Base-by-base conservation (phyloP, 75 land plant species). In the Sequoia sempervirens region DNA sequence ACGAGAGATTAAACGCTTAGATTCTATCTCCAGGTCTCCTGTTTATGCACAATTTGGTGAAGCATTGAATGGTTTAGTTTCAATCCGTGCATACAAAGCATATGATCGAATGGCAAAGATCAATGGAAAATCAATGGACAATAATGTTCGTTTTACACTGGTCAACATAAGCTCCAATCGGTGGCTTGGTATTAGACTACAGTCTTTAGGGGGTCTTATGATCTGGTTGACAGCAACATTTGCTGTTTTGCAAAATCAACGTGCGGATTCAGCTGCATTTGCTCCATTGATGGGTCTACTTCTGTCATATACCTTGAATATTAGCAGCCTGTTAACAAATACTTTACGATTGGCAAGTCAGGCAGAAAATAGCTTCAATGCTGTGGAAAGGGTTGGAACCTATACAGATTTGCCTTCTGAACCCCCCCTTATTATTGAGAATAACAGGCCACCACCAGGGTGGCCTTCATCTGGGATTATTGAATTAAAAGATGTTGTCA, bases 41-140 rank as follows among this genome's bases (percentile, higher is more conserved):
- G 99, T 98, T 26, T 98, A 98, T 91, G 99, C 99, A 70, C 99
- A 96, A 89, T 96, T 98, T 91, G 92, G 97, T 47, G 99, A 98
- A 87, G 99, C 99, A 54, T 86, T 98, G 36, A 94, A 98, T 90
- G 99, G 99, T 66, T 79, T 96, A 10, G 91, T 97, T 41, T 95
- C 94, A 28, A 98, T 98, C 41, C 95, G 99, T 83, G 99, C 99
- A 74, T 98, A 96, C 82, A 89, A 93, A 85, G 98, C 99, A 81
- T 93, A 98, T 90, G 99, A 98, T 80, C 89, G 99, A 28, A 94
- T 98, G 96, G 95, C 99, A 47, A 86, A 81, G 11, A 90, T 94
- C 43, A 96, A 96, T 91, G 99, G 97, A 26, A n/a, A 92, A 68
- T 84, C 99, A 17, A 92, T 96, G 97, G 99, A 98, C 85, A 96